These are phyloP conservation scores for Steccherinum ochraceum DNA, from an alignment of 768 basidiomycete species.

Conservation along the genomic window DNA sequence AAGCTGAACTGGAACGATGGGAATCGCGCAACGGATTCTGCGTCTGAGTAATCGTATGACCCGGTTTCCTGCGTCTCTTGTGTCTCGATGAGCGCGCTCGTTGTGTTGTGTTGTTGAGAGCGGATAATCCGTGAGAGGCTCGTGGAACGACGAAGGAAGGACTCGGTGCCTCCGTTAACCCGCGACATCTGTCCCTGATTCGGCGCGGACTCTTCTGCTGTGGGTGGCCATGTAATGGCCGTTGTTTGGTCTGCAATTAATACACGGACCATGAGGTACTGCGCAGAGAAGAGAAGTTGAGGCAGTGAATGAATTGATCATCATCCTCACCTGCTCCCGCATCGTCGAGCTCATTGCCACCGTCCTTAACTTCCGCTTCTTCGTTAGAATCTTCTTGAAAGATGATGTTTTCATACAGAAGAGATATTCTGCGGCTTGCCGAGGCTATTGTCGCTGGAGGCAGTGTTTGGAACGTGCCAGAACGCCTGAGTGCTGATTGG, in stretches of 20 bases:
- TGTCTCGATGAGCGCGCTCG: too few species aligned
- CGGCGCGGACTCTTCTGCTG: constrained; percentile 19
- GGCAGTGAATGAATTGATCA: too few species aligned
- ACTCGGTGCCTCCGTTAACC: too few species aligned
- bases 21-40: constrained; percentile 67
- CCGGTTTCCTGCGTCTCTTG: constrained; percentile 40
- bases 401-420: constrained; percentile 67
- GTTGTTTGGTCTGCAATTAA: constrained; percentile 38
- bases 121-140: constrained; percentile 4
- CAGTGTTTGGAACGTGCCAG: constrained; percentile 18
- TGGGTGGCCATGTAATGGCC: constrained; percentile 54
- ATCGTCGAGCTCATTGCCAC: not conserved
- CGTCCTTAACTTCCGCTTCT: constrained; percentile 11
- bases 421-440: constrained; percentile 62
- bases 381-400: constrained; percentile 39
- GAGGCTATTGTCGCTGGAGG: constrained; percentile 55
- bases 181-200: not conserved
- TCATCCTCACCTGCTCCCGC: not conserved
- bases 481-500: not conserved
- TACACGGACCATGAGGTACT: not conserved
- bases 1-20: constrained; percentile 71
- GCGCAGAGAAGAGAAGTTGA: not conserved
- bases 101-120: too few species aligned
- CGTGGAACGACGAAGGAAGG: constrained; percentile 16
- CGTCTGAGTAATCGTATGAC: constrained; percentile 54